phyloP scores from a whole-genome alignment of 176 grass and related monocot species.

The Ensete glaucum region DNA sequence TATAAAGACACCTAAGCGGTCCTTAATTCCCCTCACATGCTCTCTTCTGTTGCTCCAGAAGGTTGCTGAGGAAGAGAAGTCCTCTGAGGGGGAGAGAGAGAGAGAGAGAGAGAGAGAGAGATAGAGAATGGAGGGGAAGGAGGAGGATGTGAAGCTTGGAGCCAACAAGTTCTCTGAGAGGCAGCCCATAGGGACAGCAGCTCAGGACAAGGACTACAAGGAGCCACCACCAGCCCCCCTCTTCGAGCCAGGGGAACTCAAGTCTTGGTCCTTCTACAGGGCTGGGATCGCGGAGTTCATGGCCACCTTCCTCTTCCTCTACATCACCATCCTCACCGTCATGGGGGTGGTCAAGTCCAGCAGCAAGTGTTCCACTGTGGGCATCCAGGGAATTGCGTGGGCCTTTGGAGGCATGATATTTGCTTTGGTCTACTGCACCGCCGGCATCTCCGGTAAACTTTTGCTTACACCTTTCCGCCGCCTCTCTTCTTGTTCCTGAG shows the following conservation, averaged over 20 bases:
- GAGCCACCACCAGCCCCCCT: constrained; percentile 67
- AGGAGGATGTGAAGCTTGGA: constrained; percentile 75
- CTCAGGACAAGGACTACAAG: constrained; percentile 88
- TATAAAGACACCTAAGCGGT: too few relatives aligned
- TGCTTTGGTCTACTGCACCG: constrained; percentile 79
- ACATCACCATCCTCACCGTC: constrained; percentile 87
- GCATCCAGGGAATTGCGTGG: constrained; percentile 23
- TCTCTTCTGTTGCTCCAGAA: too few relatives aligned
- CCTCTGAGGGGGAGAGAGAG: too few relatives aligned
- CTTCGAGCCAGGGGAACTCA: constrained; percentile 77
- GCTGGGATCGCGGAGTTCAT: constrained; percentile 27
- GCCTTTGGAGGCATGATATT: constrained; percentile 96
- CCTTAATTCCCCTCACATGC: too few relatives aligned
- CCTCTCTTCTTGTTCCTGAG: neutral
- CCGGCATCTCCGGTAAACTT: constrained; percentile 67
- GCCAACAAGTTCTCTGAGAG: constrained; percentile 70
- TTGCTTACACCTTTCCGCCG: neutral
- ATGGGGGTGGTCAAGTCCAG: constrained; percentile 58
- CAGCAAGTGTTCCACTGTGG: constrained; percentile 56
- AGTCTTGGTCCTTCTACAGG: constrained; percentile 87
- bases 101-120: neutral
- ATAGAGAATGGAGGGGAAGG: constrained; percentile 56
- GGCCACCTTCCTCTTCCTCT: constrained; percentile 90
- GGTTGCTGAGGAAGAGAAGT: neutral
- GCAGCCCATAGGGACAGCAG: constrained; percentile 73